A percentile compares a stretch with the other conserved stretches of the same genome.
phyloP scores from a whole-genome alignment of 495 filamentous ascomycete genomes.

The Neurospora tetraspora region DNA sequence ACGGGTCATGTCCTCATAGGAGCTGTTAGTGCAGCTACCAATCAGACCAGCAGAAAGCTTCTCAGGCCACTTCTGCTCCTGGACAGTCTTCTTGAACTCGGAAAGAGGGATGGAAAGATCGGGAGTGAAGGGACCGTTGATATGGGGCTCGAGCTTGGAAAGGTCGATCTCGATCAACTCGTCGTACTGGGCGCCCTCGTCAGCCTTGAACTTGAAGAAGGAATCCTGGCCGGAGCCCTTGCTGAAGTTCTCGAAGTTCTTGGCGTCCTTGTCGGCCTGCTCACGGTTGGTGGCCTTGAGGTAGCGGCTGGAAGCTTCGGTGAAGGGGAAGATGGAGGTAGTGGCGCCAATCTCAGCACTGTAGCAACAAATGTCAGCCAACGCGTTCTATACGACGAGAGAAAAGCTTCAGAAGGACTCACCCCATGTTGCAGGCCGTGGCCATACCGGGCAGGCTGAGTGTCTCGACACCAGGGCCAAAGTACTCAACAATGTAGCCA shows the following conservation, averaged over 20 bases:
- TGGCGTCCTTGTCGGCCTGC: slow-evolving; percentile 55
- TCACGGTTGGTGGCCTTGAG: slow-evolving; percentile 73
- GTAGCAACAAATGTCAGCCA: background rate
- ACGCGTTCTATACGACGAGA: background rate
- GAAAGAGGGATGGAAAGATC: slow-evolving; percentile 89
- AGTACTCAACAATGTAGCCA: slow-evolving; percentile 89
- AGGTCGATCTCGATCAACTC: slow-evolving; percentile 87
- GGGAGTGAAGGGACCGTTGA: slow-evolving; percentile 95
- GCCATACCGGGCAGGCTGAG: slow-evolving; percentile 90
- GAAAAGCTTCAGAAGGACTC: background rate
- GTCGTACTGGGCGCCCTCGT: slow-evolving; percentile 77
- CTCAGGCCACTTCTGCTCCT: slow-evolving; percentile 79
- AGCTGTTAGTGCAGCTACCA: slow-evolving; percentile 97
- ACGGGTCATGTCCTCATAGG: slow-evolving; percentile 95
- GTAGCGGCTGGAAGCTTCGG: slow-evolving; percentile 49
- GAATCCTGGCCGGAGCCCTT: slow-evolving; percentile 24
- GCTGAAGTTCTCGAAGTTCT: slow-evolving; percentile 39
- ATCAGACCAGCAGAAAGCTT: slow-evolving; percentile 88
- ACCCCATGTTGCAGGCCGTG: slow-evolving; percentile 75
- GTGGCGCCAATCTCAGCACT: slow-evolving; percentile 86
- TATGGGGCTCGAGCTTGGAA: slow-evolving; percentile 83
- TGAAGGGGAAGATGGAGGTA: slow-evolving; percentile 74
- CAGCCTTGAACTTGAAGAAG: slow-evolving; percentile 50
- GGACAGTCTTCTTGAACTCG: slow-evolving; percentile 71
- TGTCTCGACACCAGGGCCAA: slow-evolving; percentile 75